Evolutionary conservation across 2,329 filamentous ascomycete genomes (phyloP).

Genomic region (Colletotrichum caudatum): DNA sequence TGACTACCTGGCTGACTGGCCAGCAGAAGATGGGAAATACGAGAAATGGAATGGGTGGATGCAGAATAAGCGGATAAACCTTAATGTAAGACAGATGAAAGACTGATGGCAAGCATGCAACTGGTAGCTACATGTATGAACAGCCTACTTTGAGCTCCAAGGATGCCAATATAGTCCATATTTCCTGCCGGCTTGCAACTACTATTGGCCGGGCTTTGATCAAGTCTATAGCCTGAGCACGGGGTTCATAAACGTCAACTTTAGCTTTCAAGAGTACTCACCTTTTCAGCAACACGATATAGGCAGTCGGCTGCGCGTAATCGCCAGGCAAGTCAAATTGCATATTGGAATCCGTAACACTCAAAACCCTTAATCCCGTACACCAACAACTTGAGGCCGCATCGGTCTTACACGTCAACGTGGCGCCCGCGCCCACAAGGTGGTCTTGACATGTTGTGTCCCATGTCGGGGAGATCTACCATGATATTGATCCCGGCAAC

Average conservation of each 20-base stretch:
- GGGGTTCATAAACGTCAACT: background rate
- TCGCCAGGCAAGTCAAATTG: slow-evolving; percentile 41
- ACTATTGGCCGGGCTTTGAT: slow-evolving; percentile 10
- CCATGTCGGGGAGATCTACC: slow-evolving; percentile 63
- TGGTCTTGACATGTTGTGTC: slow-evolving; percentile 53
- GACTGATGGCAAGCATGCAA: slow-evolving; percentile 52
- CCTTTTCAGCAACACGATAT: slow-evolving; percentile 42
- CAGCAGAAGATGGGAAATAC: slow-evolving; percentile 66
- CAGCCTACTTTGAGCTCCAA: background rate
- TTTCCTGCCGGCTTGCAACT: background rate
- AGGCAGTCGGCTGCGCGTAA: slow-evolving; percentile 43
- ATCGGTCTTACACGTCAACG: slow-evolving; percentile 39
- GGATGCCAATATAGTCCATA: background rate
- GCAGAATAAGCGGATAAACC: slow-evolving; percentile 85
- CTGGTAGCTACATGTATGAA: background rate
- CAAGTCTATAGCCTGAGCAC: slow-evolving; percentile 3
- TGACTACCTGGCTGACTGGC: slow-evolving; percentile 79
- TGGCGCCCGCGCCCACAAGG: slow-evolving; percentile 42
- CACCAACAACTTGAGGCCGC: slow-evolving; percentile 31
- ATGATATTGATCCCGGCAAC: slow-evolving; percentile 63
- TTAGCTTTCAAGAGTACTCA: background rate
- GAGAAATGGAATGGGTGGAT: slow-evolving; percentile 88
- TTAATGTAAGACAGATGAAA: slow-evolving; percentile 93
- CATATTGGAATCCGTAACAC: slow-evolving; percentile 41
- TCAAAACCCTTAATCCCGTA: slow-evolving; percentile 33